Conservation (phyloP, 2,329 filamentous ascomycete species). For the Dothistroma pini region DNA sequence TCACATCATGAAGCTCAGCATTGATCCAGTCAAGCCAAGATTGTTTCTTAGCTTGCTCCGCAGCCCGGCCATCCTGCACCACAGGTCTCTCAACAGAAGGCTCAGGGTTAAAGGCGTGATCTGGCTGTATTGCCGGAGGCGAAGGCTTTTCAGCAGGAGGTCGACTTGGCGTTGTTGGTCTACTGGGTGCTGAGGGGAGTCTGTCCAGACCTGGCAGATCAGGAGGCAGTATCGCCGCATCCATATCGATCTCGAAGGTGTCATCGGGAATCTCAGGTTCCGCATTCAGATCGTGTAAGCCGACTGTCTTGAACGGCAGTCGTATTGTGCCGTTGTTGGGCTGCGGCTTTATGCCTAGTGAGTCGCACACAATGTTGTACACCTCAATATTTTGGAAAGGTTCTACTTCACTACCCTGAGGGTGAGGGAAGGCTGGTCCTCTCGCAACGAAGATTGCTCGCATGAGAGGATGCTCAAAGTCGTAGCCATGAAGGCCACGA, state of each 20-base stretch:
- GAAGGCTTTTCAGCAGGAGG: conserved; percentile 2
- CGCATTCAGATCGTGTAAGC: conserved; percentile 49
- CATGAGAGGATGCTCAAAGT: conserved; percentile 93
- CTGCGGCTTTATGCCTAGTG: conserved; percentile 66
- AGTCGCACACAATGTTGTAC: conserved; percentile 93
- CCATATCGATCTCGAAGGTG: conserved; percentile 10
- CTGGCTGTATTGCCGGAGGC: background rate
- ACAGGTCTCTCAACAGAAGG: conserved; percentile 16
- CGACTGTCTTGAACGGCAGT: conserved; percentile 63
- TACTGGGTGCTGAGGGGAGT: conserved; percentile 3
- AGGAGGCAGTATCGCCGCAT: conserved; percentile 12
- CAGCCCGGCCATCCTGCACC: conserved; percentile 19
- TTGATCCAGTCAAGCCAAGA: conserved; percentile 34
- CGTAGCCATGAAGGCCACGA: conserved; percentile 86
- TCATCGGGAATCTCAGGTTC: conserved; percentile 23
- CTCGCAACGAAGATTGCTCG: conserved; percentile 89
- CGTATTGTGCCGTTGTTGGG: conserved; percentile 86
- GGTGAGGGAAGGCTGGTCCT: conserved; percentile 87
- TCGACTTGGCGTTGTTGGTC: background rate
- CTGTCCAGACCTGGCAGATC: conserved; percentile 11
- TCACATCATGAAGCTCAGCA: conserved; percentile 31
- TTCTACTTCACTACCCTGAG: conserved; percentile 72
- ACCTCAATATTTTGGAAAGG: conserved; percentile 89
- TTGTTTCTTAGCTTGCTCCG: background rate
- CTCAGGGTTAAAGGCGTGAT: conserved; percentile 4